Conservation (phyloP, 2,329 filamentous ascomycete genomes). For the Nectriaceae sp. region DNA sequence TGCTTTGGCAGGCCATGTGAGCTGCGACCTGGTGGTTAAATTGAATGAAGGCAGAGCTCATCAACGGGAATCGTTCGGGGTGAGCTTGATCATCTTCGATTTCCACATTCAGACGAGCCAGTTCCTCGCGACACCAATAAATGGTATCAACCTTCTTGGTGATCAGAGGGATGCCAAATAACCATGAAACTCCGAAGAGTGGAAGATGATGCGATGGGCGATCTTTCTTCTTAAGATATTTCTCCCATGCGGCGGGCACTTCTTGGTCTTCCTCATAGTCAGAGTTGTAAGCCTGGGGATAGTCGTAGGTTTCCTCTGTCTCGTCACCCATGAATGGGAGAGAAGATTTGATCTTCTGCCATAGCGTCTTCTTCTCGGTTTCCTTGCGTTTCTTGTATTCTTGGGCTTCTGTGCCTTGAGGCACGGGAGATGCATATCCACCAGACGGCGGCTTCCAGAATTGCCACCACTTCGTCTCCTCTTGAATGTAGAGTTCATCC, state of each 20-base stretch:
- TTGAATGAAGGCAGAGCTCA: constrained; percentile 97
- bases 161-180: constrained; percentile 75
- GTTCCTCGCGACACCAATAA: constrained; percentile 82
- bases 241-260: constrained; percentile 74
- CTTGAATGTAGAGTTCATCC: constrained; percentile 50
- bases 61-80: constrained; percentile 81
- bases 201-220: constrained; percentile 83
- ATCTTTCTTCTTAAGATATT: constrained; percentile 78
- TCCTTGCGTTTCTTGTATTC: constrained; percentile 35
- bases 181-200: constrained; percentile 63
- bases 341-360: constrained; percentile 50
- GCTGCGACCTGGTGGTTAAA: constrained; percentile 98
- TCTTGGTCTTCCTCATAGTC: constrained; percentile 59
- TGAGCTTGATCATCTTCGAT: constrained; percentile 89
- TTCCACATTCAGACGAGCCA: constrained; percentile 86
- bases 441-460: constrained; percentile 67
- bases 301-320: constrained; percentile 50
- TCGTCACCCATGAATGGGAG: constrained; percentile 51
- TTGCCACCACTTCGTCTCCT: constrained; percentile 56
- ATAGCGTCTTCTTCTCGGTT: constrained; percentile 47
- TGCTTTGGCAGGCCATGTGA: constrained; percentile 94
- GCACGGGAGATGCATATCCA: constrained; percentile 62
- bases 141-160: constrained; percentile 95
- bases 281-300: constrained; percentile 64
- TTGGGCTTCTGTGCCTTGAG: constrained; percentile 53